Evolutionary conservation across 2,329 filamentous ascomycete species (phyloP), one percentile per base, ranked within the genome.

Genomic region (Hirsutella minnesotensis): DNA sequence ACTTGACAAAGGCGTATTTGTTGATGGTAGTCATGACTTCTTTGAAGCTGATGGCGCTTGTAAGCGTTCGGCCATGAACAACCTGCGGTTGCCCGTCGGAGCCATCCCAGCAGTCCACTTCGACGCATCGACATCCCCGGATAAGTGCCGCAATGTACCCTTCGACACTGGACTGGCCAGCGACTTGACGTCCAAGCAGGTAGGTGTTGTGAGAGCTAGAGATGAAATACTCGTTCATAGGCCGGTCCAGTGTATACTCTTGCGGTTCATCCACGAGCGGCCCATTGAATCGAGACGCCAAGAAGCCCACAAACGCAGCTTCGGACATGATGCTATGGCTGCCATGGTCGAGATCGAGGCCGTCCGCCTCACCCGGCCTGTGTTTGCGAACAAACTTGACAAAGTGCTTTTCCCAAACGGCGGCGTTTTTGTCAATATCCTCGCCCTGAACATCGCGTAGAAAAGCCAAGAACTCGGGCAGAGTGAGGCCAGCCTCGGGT

Each of bases 171-270:
- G 92, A 95, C 37, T 85, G 77, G 22, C 90, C 90, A 10, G 81
- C 83, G 2, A 96, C 81, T 60, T 98, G 92, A 42, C 89, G 81
- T 13, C 92, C 92, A 4, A 94, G 72, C 1, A 98, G 79, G 56
- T 98, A 98, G 0, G 92, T 98, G 63, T 98, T 98, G 70, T 98
- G 92, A 2, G 92, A 96, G 67, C 89, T 95, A 1, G 90, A 96
- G 51, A 98, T 92, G 68, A 88, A 95, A 63, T 98, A 98, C 58
- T 96, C 90, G 58, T 94, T 95, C 59, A 96, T 69, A 0, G 92
- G 92, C 20, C 85, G 79, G 56, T 94, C 80, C 43, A 95, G 77
- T 5, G 68, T 68, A 43, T 79, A 77, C 22, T 77, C 66, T 12
- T 74, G 63, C n/a, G 77, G 73, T 47, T 75, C 71, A 35, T 75